A percentile compares a stretch with the other conserved stretches of the same genome.
Evolutionary conservation across 441 rosid species (phyloP).

Genomic region (Brassica balearica): DNA sequence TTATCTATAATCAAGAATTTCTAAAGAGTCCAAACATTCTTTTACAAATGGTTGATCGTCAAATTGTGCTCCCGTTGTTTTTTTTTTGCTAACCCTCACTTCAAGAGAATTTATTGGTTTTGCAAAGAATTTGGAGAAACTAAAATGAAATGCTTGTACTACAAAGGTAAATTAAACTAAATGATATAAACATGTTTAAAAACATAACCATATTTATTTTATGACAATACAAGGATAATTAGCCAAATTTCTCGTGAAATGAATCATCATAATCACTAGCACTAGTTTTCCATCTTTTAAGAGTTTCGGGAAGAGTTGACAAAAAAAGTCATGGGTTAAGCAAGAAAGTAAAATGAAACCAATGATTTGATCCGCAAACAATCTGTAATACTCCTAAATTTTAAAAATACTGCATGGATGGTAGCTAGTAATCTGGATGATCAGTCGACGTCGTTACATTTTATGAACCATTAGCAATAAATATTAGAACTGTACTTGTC

Average conservation of each 20-base stretch:
- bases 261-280: neutral
- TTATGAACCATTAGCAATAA: neutral
- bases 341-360: neutral
- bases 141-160: neutral
- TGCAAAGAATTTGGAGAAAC: neutral
- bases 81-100: neutral
- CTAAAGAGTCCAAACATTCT: neutral
- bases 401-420: neutral
- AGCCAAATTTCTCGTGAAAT: neutral
- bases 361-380: neutral
- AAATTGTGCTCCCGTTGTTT: neutral
- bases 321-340: neutral
- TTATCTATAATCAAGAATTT: neutral
- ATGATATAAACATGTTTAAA: neutral
- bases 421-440: constrained; percentile 6
- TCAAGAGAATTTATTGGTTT: neutral
- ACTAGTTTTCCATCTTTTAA: neutral
- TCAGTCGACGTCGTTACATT: neutral
- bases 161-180: neutral
- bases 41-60: constrained; percentile 2
- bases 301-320: neutral
- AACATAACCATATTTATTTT: neutral
- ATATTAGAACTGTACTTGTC: neutral
- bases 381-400: neutral
- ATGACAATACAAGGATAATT: neutral